These are phyloP conservation scores for Marchantia polymorpha DNA, from an alignment of 225 moss, liverwort and hornwort species.

Conservation along the genomic window DNA sequence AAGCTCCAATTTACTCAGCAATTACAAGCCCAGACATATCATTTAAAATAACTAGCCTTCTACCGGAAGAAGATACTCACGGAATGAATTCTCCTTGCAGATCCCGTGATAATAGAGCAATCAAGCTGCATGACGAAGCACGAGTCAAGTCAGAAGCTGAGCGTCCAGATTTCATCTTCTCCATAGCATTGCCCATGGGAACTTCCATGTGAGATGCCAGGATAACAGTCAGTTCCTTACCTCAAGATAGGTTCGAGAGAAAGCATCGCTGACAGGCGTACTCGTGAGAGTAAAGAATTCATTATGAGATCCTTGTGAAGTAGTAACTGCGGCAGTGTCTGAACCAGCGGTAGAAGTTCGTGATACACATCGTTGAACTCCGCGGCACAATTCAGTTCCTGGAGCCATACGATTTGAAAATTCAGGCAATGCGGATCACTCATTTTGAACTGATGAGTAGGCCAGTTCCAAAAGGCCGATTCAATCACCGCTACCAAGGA, in stretches of 20 bases:
- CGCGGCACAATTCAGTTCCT: constrained; percentile 96
- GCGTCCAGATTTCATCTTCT: not conserved
- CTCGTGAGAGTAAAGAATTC: constrained; percentile 67
- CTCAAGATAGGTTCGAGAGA: constrained; percentile 92
- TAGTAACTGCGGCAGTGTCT: constrained; percentile 83
- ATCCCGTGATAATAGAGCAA: constrained; percentile 86
- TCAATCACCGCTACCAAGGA: no score
- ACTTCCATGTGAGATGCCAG: not conserved
- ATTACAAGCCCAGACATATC: no score
- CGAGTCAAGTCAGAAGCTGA: constrained; percentile 13
- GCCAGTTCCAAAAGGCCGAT: no score
- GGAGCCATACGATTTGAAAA: constrained; percentile 16
- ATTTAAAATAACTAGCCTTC: no score
- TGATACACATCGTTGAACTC: constrained; percentile 92
- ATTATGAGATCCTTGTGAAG: constrained; percentile 76
- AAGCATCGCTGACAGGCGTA: constrained; percentile 66
- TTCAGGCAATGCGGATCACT: not conserved
- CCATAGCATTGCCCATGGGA: not conserved
- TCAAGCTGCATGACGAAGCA: constrained; percentile 58
- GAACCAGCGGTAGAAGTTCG: constrained; percentile 78
- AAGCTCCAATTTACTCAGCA: not conserved
- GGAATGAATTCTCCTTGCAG: constrained; percentile 81
- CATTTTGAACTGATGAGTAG: not conserved
- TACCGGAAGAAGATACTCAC: constrained; percentile 42
- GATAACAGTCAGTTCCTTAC: constrained; percentile 21